Evolutionary conservation across 2,329 filamentous ascomycete species (phyloP).

Genomic region (Colletotrichum lentis): DNA sequence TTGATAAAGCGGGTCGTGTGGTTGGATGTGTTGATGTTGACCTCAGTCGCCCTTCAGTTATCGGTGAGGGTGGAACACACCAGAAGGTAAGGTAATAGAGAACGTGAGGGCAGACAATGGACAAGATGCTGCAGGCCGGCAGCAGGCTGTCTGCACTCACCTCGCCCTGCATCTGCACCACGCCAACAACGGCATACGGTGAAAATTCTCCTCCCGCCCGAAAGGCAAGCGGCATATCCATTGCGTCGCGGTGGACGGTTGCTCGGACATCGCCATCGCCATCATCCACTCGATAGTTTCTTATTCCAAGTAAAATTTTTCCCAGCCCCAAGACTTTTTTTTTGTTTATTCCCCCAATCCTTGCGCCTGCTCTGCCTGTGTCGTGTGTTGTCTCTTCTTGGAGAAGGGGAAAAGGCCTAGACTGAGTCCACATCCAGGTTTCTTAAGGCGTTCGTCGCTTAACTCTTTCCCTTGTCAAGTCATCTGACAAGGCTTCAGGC

Average conservation of each 20-base stretch:
- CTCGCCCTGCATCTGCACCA: conserved; percentile 22
- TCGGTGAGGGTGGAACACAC: not conserved
- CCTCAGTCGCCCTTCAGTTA: not conserved
- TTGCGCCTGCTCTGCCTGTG: not conserved
- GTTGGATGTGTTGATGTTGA: conserved; percentile 16
- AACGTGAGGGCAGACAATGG: not conserved
- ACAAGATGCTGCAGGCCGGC: not conserved
- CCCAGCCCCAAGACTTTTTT: not conserved
- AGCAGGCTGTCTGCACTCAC: conserved; percentile 10
- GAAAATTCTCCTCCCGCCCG: conserved; percentile 18
- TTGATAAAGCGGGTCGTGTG: conserved; percentile 8
- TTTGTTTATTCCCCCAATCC: not conserved
- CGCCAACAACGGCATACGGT: not conserved
- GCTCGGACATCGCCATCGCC: not conserved
- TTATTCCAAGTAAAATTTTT: not conserved
- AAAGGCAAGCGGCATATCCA: not conserved
- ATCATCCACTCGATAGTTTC: not conserved
- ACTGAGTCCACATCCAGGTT: not conserved
- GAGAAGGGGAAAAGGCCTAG: conserved; percentile 6
- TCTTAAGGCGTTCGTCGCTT: conserved; percentile 25
- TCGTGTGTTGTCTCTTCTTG: not conserved
- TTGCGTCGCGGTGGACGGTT: not conserved
- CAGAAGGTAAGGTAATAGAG: not conserved
- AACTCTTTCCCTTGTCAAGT: conserved; percentile 24
- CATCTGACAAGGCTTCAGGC: not conserved